Conservation (phyloP, 164 flowering plant genomes). For the Paratinospora sagittata region DNA sequence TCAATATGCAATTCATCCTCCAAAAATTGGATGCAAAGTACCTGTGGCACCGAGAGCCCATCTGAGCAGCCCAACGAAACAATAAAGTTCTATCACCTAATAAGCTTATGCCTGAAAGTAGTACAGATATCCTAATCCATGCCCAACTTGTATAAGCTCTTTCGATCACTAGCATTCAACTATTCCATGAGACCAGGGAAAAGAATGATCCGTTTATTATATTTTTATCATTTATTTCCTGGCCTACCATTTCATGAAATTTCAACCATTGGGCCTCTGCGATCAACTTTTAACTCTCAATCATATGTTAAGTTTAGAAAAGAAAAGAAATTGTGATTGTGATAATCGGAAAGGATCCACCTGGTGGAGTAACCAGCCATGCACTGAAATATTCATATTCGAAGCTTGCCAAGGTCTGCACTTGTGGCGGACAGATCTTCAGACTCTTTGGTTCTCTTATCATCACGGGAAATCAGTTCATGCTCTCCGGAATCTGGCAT, state of each 20-base stretch:
- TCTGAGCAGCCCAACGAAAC: background rate
- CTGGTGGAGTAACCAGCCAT: background rate
- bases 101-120: no score
- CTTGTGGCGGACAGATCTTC: conserved; percentile 17
- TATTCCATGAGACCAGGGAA: background rate
- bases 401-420: conserved; percentile 29
- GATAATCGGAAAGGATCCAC: conserved; percentile 4
- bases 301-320: background rate
- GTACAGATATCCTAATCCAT: background rate
- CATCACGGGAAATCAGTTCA: conserved; percentile 7
- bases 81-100: no score
- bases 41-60: background rate
- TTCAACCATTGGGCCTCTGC: background rate
- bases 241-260: background rate
- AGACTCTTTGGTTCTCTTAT: conserved; percentile 14
- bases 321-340: background rate
- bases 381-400: conserved; percentile 15
- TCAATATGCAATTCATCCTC: no score
- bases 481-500: conserved; percentile 19
- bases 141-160: background rate
- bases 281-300: background rate
- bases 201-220: background rate
- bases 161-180: background rate
- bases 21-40: background rate
- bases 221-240: background rate